phyloP scores from a whole-genome alignment of 768 basidiomycete species.

The Calocera cornea region DNA sequence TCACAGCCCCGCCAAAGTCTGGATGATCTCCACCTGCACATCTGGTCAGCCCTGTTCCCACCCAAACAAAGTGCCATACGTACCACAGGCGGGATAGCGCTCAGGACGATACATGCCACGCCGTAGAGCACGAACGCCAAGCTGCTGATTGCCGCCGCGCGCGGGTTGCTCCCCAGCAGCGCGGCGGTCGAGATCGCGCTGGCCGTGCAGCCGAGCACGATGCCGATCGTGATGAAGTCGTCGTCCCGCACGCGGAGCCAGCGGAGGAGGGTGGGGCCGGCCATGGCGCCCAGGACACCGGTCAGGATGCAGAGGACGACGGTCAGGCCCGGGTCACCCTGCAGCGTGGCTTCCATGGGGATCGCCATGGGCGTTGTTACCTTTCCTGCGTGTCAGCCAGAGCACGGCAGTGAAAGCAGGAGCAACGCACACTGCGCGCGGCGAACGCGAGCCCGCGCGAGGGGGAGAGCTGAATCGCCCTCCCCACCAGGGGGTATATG shows the following conservation, averaged over 20 bases:
- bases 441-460: conserved; percentile 2
- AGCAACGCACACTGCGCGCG: background rate
- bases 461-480: background rate
- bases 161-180: background rate
- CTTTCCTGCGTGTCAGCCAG: background rate
- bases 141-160: background rate
- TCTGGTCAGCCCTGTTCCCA: background rate
- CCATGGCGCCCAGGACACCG: background rate
- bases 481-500: background rate
- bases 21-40: background rate
- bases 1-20: background rate
- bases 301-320: background rate
- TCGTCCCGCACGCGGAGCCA: background rate
- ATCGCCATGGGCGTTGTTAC: conserved; percentile 2
- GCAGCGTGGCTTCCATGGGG: background rate
- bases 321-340: background rate
- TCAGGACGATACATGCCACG: background rate
- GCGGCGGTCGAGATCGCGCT: background rate
- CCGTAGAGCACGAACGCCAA: background rate
- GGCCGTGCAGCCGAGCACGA: background rate
- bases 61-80: background rate
- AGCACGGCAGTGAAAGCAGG: background rate
- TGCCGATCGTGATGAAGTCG: background rate
- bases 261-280: background rate
- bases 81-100: background rate